Evolutionary conservation across 2,329 filamentous ascomycete genomes (phyloP), one percentile per base, ranked within the genome.

Genomic region (Ceratocystis diversiconidia): DNA sequence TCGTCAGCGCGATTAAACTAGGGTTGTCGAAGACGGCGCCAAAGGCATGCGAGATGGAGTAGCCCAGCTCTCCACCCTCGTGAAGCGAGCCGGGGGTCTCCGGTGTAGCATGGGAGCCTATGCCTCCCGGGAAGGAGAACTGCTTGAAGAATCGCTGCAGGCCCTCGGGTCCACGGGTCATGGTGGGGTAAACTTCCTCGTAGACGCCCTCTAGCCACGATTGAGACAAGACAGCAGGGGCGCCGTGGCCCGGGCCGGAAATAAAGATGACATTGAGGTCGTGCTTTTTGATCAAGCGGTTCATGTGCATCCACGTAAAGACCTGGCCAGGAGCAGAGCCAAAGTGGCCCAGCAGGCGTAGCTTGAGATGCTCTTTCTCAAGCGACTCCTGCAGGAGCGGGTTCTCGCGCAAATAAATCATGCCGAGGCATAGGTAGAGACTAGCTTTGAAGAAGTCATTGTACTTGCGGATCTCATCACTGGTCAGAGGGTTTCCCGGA

Each of bases 261-360:
- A 92, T 78, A 73, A 89, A 91, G 70, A 89, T 79, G 36, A 83
- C 80, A 71, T 92, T 80, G 62, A 91, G 76, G 69, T 89, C 82
- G 71, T 90, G 88, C 75, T 90, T 91, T 74, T 88, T 90, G 79
- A 91, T 90, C 67, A 91, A 77, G 43, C 87, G 85, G 75, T 91
- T 91, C 79, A 90, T 87, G 76, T 91, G 88, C 77, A 90, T 88
- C 74, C 85, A 91, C 43, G 87, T 88, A 75, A 92, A 91, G 67
- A 87, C 85, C 74, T 91, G 88, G 15, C 88, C 88, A n/a, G 88
- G 85, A 62, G 88, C 87, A 2, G 86, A 89, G 64, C 88, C 88
- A 79, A 89, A 92, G 73, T 92, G 88, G 48, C 88, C 88, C 1
- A 92, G 78, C 7, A 91, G 78, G 69, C 88, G 83, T 67, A 82